These are phyloP conservation scores for Chalaropsis thielavioides DNA, from an alignment of 2,329 filamentous ascomycete species.

Conservation along the genomic window DNA sequence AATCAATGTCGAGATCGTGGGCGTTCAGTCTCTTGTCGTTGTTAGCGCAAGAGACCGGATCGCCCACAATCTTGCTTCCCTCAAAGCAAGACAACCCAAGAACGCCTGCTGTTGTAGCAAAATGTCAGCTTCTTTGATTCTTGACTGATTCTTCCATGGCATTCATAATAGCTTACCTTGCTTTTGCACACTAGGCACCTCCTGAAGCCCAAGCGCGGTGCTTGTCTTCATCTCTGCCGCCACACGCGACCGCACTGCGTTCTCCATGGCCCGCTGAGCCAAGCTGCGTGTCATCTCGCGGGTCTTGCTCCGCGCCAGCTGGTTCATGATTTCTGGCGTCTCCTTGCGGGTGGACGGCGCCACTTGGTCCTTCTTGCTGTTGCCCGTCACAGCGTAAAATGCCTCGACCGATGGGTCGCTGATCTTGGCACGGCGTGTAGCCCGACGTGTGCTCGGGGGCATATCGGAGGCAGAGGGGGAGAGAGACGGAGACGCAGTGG, in stretches of 20 bases:
- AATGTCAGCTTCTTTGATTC: background rate
- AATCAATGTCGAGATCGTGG: background rate
- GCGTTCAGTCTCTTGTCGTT: background rate
- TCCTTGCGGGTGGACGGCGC: background rate
- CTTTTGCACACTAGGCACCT: no score
- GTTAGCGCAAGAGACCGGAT: background rate
- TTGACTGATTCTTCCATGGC: background rate
- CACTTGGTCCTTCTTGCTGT: conserved; percentile 4
- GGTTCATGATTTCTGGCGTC: conserved; percentile 2
- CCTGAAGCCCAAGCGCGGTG: background rate
- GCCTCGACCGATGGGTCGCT: background rate
- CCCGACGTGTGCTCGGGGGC: background rate
- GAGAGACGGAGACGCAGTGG: background rate
- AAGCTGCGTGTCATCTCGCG: background rate
- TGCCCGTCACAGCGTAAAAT: background rate
- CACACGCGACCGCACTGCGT: background rate
- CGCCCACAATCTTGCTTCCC: background rate
- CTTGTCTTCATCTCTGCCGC: background rate
- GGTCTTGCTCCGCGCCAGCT: background rate
- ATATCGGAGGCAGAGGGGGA: background rate
- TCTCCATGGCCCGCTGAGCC: background rate
- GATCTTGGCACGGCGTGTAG: background rate
- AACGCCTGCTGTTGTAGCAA: background rate
- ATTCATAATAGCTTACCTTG: background rate
- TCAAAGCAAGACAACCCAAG: background rate